Evolutionary conservation across 768 basidiomycete species (phyloP).

Genomic region (Boletus barrowsii): DNA sequence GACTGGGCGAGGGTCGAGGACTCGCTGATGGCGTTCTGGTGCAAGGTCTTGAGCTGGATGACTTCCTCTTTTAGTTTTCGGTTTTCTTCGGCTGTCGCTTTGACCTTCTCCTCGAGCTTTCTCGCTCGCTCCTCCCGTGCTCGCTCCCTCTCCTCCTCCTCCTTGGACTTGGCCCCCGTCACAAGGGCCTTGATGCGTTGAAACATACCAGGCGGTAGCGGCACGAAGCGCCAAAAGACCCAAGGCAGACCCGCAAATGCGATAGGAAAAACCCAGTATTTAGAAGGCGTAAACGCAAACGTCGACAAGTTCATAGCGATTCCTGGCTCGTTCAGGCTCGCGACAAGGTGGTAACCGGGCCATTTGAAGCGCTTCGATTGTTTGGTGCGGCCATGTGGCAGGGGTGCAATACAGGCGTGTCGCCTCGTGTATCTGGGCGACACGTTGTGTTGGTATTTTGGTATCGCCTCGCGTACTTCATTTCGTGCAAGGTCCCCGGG

Average conservation of each 20-base stretch:
- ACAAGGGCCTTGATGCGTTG: not conserved
- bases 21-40: constrained; percentile 11
- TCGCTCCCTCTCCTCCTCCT: constrained; percentile 20
- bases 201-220: not conserved
- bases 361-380: constrained; percentile 25
- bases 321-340: constrained; percentile 20
- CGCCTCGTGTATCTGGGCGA: constrained; percentile 17
- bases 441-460: constrained; percentile 25
- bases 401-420: constrained; percentile 24
- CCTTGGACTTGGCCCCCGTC: constrained; percentile 9
- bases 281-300: constrained; percentile 26
- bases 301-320: constrained; percentile 30
- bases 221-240: constrained; percentile 20
- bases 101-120: constrained; percentile 16
- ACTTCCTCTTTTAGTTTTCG: constrained; percentile 18
- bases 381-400: constrained; percentile 29
- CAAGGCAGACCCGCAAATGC: constrained; percentile 28
- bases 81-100: constrained; percentile 12
- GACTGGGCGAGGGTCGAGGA: constrained; percentile 7
- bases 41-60: constrained; percentile 4
- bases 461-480: constrained; percentile 22
- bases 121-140: constrained; percentile 10
- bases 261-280: constrained; percentile 27
- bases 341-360: constrained; percentile 10
- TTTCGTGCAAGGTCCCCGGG: constrained; percentile 4